Percentiles rank a stretch among this genome's conserved stretches.
Conservation (phyloP, 768 basidiomycete species). For the Crepidotus variabilis region DNA sequence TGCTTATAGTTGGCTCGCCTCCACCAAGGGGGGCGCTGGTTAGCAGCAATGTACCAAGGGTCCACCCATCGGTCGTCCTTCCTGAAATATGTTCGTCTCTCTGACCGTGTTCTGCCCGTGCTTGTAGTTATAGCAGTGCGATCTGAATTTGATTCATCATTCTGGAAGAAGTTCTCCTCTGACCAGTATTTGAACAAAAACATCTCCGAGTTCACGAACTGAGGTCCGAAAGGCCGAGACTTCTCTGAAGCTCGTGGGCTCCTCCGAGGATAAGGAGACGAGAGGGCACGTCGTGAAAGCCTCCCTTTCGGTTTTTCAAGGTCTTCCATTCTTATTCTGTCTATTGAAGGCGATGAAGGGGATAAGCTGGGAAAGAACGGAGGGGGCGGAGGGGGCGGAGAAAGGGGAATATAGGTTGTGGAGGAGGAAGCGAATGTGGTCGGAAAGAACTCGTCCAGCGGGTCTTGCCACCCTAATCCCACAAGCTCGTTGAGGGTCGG, state of each 20-base stretch:
- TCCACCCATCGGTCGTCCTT: not conserved
- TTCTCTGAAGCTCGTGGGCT: not conserved
- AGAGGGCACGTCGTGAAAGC: too few relatives aligned
- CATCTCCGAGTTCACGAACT: not conserved
- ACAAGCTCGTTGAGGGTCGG: conserved; percentile 8
- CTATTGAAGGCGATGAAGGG: not conserved
- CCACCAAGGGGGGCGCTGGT: not conserved
- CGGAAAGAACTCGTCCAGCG: not conserved
- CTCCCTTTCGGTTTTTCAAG: not conserved
- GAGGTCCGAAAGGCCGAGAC: not conserved
- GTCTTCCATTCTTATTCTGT: not conserved
- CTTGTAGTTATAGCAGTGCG: not conserved
- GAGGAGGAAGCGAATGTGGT: not conserved
- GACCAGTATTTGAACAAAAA: not conserved
- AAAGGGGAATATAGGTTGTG: not conserved
- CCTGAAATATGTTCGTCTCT: not conserved
- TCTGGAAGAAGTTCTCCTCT: not conserved
- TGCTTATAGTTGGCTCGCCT: not conserved
- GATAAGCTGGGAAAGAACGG: not conserved
- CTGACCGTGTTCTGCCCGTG: not conserved
- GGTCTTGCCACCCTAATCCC: not conserved
- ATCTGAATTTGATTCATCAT: not conserved
- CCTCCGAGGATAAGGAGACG: too few relatives aligned
- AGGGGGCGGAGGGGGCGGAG: not conserved
- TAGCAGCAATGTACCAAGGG: not conserved